Evolutionary conservation across 139 green algal genomes (phyloP), one percentile per base, ranked within the genome.

Genomic region (Volvox reticuliferus): DNA sequence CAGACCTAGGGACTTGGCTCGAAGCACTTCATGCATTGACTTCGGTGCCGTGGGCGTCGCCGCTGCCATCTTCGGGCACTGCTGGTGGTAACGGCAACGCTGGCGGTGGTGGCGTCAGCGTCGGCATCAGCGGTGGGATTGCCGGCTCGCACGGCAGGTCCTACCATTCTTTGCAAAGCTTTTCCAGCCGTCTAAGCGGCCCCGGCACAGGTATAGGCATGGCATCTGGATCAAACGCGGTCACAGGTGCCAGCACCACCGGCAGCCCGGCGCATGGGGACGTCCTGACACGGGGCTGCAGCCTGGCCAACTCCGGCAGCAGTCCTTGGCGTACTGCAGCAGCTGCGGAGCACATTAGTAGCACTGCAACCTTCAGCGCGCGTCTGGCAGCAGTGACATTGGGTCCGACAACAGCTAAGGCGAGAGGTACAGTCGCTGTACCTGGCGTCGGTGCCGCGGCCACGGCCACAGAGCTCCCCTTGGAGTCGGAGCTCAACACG

Each of bases 1-100:
- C 69, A 18, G 85, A 89, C 69, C 44, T 89, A 9, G 85, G 85
- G 16, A 82, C 50, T 35, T 89, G 85, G 85, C 69, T 89, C n/a
- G 85, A 89, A 71, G 69, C 69, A 0, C 22, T 89, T n/a, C 69
- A 71, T 1, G 36, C 71, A 20, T 79, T 30, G 71, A 20, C 71
- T 5, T 33, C 28, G 1, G 2, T 18, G 71, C 32, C 71, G 71
- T 30, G 30, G 26, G 21, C 71, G 18, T 33, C 71, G 21, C 14
- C 71, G 44, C 44, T 55, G 44, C 44, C 44, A 55, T 55, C 44
- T 5, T 55, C 44, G 5, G 44, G 44, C 44, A 55, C 44, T 55
- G 44, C 44, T 14, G 5, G 67, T 75, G 67, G 67, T 75, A 26
- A n/a, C 26, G 71, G 21, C 71, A 30, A 79, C 28, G 32, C 21